Evolutionary conservation across 2,329 filamentous ascomycete genomes (phyloP).

Genomic region (Beauveria varroae): DNA sequence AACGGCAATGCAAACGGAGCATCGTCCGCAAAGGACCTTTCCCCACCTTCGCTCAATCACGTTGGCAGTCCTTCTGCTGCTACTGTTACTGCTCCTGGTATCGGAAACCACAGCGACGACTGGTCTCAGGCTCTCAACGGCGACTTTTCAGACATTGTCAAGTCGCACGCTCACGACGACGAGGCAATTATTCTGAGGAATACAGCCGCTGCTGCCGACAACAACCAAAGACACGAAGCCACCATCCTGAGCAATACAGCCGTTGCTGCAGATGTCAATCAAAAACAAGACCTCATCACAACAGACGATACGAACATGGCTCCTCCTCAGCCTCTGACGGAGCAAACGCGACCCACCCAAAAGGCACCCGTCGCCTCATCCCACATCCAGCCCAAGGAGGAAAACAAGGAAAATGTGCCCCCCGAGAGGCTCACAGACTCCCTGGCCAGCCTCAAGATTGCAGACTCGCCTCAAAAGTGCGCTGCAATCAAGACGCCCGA

Average conservation of each 20-base stretch:
- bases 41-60: background rate
- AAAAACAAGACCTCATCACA: background rate
- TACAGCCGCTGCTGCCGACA: background rate
- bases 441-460: conserved; percentile 2
- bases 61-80: background rate
- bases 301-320: conserved; percentile 4
- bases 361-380: background rate
- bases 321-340: conserved; percentile 1
- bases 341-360: conserved; percentile 37
- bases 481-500: background rate
- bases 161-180: conserved; percentile 3
- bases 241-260: background rate
- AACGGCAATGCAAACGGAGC: background rate
- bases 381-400: background rate
- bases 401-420: conserved; percentile 12
- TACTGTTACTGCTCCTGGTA: background rate
- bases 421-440: background rate
- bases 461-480: background rate
- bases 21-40: background rate
- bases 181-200: background rate
- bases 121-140: conserved; percentile 1
- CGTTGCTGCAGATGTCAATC: background rate
- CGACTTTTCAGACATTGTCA: conserved; percentile 3
- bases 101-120: background rate
- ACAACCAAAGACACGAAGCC: background rate